phyloP scores from a whole-genome alignment of 75 land plant species.

The Larix kaempferi region DNA sequence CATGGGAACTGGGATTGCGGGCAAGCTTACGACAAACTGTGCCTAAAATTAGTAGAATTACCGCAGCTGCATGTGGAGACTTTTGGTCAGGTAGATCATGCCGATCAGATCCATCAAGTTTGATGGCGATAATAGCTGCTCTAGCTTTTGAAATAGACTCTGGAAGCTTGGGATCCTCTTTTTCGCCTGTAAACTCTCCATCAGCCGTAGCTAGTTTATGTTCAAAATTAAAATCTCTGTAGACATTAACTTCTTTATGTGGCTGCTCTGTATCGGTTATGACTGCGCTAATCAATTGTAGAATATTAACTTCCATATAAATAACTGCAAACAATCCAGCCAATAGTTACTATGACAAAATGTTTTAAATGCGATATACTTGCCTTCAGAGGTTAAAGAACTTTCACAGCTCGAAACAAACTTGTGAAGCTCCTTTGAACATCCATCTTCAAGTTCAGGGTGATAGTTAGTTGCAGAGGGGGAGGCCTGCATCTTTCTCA shows the following conservation, averaged over 20 bases:
- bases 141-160: background rate
- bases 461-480: slow-evolving; percentile 16
- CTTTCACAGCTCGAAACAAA: slow-evolving; percentile 42
- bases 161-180: background rate
- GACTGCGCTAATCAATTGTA: no score
- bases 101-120: background rate
- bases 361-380: background rate
- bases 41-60: slow-evolving; percentile 11
- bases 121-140: no score
- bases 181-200: background rate
- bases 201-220: no score
- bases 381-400: slow-evolving; percentile 40
- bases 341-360: no score
- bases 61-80: background rate
- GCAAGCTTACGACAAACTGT: slow-evolving; percentile 23
- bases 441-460: slow-evolving; percentile 20
- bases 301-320: no score
- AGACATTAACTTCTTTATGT: no score
- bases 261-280: no score
- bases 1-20: slow-evolving; percentile 29
- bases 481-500: slow-evolving; percentile 8
- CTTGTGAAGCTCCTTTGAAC: slow-evolving; percentile 52
- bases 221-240: no score
- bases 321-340: no score
- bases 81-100: slow-evolving; percentile 6